These are phyloP conservation scores for Cyamopsis tetragonoloba DNA, from an alignment of 306 rosid genomes.

Conservation along the genomic window DNA sequence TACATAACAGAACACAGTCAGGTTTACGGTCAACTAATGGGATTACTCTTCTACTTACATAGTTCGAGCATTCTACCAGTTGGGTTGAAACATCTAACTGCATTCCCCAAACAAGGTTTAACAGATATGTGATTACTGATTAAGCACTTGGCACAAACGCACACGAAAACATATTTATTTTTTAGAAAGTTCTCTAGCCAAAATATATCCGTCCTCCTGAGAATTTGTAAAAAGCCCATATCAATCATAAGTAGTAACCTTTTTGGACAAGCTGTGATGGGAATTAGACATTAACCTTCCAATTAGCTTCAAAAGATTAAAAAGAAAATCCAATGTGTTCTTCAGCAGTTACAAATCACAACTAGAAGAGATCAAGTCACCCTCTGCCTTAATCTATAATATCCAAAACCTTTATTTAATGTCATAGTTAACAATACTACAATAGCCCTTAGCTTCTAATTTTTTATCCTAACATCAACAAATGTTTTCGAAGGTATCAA, in stretches of 20 bases:
- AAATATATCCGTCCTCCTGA: background rate
- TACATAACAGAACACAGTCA: background rate
- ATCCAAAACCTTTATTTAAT: background rate
- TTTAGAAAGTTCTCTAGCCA: background rate
- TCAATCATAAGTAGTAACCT: background rate
- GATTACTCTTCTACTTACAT: slow-evolving; percentile 12
- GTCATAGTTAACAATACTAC: background rate
- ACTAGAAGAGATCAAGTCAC: background rate
- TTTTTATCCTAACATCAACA: background rate
- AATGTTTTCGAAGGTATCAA: background rate
- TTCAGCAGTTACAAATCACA: background rate
- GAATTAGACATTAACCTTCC: background rate
- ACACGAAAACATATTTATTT: background rate
- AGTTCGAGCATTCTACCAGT: background rate
- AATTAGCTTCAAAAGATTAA: background rate
- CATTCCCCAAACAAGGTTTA: slow-evolving; percentile 13
- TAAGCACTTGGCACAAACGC: background rate
- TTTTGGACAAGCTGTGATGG: background rate
- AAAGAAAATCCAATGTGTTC: background rate
- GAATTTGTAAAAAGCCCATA: background rate
- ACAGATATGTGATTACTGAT: background rate
- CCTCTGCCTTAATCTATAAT: background rate
- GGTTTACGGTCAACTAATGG: background rate
- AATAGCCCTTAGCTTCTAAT: background rate
- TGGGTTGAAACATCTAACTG: slow-evolving; percentile 6